These are phyloP conservation scores for Phaeomoniella chlamydospora DNA, from an alignment of 2,329 filamentous ascomycete species.

Conservation along the genomic window DNA sequence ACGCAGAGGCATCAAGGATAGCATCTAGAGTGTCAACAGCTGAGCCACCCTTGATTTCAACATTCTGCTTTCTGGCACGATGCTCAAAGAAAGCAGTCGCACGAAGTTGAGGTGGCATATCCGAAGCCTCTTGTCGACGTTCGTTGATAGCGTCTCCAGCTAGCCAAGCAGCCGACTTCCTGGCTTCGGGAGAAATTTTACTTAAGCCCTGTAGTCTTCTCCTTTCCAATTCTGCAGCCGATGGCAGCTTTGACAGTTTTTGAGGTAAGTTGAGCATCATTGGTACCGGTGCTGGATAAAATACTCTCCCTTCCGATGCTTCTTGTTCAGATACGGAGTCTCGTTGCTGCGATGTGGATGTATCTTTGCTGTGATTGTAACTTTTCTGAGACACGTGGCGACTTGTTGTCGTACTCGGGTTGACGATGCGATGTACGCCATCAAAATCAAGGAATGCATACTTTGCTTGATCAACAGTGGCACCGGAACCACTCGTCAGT, in stretches of 20 bases:
- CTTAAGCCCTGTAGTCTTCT: constrained; percentile 61
- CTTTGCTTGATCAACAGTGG: constrained; percentile 30
- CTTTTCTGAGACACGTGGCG: constrained; percentile 9
- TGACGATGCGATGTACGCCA: constrained; percentile 27
- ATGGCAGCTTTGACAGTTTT: constrained; percentile 62
- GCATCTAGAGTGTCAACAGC: constrained; percentile 80
- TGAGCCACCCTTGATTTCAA: constrained; percentile 56
- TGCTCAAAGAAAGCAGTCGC: constrained; percentile 85
- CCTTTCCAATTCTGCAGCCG: constrained; percentile 48
- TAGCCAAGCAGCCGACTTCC: constrained; percentile 37
- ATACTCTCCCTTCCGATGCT: constrained; percentile 72
- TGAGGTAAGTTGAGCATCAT: constrained; percentile 86
- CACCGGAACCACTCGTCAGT: constrained; percentile 24
- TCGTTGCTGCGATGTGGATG: constrained; percentile 24
- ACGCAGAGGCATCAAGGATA: constrained; percentile 78
- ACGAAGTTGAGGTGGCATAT: constrained; percentile 67
- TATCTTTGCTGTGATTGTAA: constrained; percentile 17
- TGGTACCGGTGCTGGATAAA: constrained; percentile 88
- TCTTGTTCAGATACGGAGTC: constrained; percentile 21
- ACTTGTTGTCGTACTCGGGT: constrained; percentile 10
- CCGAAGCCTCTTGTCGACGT: constrained; percentile 18
- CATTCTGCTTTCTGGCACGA: constrained; percentile 40
- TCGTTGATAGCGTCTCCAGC: constrained; percentile 10
- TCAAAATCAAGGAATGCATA: constrained; percentile 33
- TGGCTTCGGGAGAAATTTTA: constrained; percentile 40